These are phyloP conservation scores for Penicillium vulpinum DNA, from an alignment of 2,329 filamentous ascomycete species.

Conservation along the genomic window DNA sequence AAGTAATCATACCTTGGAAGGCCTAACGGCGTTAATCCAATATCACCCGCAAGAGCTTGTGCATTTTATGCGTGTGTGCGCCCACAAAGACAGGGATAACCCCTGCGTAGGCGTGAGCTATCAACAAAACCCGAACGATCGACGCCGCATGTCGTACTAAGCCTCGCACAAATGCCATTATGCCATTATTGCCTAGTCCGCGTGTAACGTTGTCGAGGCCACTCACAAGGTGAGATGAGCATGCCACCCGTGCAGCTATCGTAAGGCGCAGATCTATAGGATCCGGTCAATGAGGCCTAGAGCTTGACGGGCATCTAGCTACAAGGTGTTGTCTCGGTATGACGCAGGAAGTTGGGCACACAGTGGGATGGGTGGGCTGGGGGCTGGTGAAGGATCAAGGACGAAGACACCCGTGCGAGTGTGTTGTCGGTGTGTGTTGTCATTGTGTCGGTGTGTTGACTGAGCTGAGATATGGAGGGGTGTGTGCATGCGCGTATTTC, in stretches of 20 bases:
- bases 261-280: neutral
- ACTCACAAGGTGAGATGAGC: neutral
- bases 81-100: neutral
- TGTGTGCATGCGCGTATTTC: neutral
- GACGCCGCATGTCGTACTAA: neutral
- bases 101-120: neutral
- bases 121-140: neutral
- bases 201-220: neutral
- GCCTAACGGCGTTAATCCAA: neutral
- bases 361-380: neutral
- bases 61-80: neutral
- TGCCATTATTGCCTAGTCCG: constrained; percentile 2
- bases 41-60: neutral
- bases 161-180: constrained; percentile 1
- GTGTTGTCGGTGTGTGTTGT: neutral
- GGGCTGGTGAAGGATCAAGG: neutral
- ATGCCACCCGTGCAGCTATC: neutral
- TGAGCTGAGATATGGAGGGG: neutral
- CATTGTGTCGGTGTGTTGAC: neutral
- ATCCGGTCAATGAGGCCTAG: neutral
- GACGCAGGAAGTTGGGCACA: neutral
- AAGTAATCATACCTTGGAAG: neutral
- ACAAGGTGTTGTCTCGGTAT: neutral
- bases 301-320: neutral
- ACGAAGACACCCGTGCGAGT: neutral